Conservation (phyloP, 495 filamentous ascomycete genomes). For the Penicillium robsamsonii region DNA sequence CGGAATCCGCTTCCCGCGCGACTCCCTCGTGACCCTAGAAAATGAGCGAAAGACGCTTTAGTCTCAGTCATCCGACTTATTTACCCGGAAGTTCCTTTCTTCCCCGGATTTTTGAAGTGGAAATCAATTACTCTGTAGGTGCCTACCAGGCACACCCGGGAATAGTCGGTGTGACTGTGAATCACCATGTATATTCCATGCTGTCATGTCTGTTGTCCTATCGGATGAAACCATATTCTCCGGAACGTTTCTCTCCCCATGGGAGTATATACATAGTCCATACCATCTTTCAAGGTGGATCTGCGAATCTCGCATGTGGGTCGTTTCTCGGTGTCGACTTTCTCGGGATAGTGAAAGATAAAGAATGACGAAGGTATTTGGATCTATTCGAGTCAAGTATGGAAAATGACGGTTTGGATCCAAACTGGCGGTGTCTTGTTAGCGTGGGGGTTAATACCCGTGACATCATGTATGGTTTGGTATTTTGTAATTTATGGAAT, state of each 20-base stretch:
- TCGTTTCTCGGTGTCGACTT: background rate
- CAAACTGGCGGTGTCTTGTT: constrained; percentile 15
- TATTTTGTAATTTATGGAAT: background rate
- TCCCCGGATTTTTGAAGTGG: constrained; percentile 5
- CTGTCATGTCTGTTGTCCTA: background rate
- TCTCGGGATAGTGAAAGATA: background rate
- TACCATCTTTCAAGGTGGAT: background rate
- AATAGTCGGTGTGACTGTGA: constrained; percentile 1
- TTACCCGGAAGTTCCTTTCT: constrained; percentile 1
- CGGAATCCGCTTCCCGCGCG: constrained; percentile 10
- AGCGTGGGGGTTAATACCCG: constrained; percentile 28
- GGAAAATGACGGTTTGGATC: background rate
- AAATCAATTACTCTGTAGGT: background rate
- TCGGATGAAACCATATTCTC: constrained; percentile 1
- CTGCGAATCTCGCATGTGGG: constrained; percentile 4
- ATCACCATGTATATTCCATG: background rate
- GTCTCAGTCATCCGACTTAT: background rate
- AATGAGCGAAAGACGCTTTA: background rate
- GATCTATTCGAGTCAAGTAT: background rate
- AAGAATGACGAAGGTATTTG: background rate
- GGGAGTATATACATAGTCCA: background rate
- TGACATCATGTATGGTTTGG: constrained; percentile 23
- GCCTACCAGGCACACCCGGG: background rate
- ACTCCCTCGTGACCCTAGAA: background rate
- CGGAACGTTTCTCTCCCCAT: constrained; percentile 1